Conservation (phyloP, 257 asterid species). For the Solanum chmielewskii region DNA sequence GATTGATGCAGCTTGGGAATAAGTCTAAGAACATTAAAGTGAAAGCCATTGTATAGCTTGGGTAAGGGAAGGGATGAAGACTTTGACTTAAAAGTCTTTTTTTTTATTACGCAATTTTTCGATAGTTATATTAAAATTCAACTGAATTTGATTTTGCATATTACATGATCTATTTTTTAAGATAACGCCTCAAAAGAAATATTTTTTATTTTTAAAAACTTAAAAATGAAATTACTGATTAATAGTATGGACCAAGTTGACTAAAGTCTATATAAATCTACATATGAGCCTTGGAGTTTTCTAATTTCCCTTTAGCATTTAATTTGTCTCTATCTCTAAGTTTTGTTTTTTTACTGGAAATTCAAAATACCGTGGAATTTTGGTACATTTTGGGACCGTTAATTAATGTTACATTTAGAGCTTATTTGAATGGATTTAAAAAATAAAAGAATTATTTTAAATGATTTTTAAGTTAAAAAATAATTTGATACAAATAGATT, state of each 20-base stretch:
- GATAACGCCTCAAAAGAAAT: fast-evolving
- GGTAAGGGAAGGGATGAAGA: not conserved
- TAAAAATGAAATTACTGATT: too few relatives aligned
- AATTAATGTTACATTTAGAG: not conserved
- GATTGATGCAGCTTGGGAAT: not conserved
- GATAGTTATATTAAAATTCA: too few relatives aligned
- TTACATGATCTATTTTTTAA: too few relatives aligned
- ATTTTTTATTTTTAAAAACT: too few relatives aligned
- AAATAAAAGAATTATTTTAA: too few relatives aligned
- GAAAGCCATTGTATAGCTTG: not conserved
- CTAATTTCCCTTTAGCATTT: not conserved
- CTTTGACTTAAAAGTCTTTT: not conserved
- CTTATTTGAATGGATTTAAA: too few relatives aligned
- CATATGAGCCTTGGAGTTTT: not conserved
- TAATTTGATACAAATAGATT: too few relatives aligned
- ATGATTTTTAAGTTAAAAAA: too few relatives aligned
- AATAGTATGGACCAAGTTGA: not conserved
- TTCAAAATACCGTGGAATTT: not conserved
- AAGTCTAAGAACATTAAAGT: not conserved
- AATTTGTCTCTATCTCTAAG: not conserved
- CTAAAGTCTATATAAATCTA: not conserved
- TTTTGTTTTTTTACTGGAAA: not conserved
- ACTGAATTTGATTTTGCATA: too few relatives aligned
- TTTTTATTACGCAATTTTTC: too few relatives aligned
- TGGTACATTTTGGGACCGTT: not conserved